Conservation (phyloP, 768 basidiomycete genomes). For the Trametes cubensis region DNA sequence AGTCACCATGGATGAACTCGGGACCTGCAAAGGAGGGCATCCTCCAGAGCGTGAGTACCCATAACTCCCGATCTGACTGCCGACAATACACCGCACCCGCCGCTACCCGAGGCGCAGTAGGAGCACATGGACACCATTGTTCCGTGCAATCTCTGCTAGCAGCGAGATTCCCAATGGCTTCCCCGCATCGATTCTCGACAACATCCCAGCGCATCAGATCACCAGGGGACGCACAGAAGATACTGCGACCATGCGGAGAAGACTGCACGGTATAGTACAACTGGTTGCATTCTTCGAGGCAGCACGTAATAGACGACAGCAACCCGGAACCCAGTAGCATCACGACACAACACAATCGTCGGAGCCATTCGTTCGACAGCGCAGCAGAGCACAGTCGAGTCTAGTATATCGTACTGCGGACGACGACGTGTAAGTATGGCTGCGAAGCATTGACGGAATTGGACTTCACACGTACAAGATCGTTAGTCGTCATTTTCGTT, state of each 20-base stretch:
- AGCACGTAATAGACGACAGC: background rate
- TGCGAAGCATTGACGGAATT: too few species aligned
- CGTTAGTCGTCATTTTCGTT: slow-evolving; percentile 16
- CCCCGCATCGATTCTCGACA: background rate
- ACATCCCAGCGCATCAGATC: background rate
- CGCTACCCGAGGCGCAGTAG: slow-evolving; percentile 8
- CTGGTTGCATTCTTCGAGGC: background rate
- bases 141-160: slow-evolving; percentile 11
- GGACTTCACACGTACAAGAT: slow-evolving; percentile 5
- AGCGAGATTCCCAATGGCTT: background rate
- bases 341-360: background rate
- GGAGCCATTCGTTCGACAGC: background rate
- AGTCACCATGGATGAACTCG: slow-evolving; percentile 15
- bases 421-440: background rate
- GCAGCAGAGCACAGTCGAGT: background rate
- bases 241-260: background rate
- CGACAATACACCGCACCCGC: slow-evolving; percentile 11
- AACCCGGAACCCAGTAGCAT: slow-evolving; percentile 1
- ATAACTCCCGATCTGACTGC: background rate
- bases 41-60: background rate
- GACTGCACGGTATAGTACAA: background rate
- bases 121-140: slow-evolving; percentile 8
- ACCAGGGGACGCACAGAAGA: background rate
- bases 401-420: slow-evolving; percentile 5
- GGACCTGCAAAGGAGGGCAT: background rate